A percentile compares a stretch with the other conserved stretches of the same genome.
phyloP scores from a whole-genome alignment of 805 yeast genomes.

The Debaryomyces castellii region DNA sequence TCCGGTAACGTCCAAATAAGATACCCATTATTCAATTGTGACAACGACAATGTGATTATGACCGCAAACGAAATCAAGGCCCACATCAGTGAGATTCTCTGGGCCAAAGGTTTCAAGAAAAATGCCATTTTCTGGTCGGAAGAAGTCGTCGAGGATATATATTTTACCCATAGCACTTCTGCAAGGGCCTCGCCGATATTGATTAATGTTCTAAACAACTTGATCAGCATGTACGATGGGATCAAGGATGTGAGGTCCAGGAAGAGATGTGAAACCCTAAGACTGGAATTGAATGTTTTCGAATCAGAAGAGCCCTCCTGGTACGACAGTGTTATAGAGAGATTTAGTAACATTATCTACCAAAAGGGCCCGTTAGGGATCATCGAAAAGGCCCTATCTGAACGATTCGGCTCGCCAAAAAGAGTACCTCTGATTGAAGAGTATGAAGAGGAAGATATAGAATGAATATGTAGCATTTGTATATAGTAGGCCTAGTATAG shows the following conservation, averaged over 20 bases:
- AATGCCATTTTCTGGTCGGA: slow-evolving; percentile 43
- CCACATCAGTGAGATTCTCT: slow-evolving; percentile 41
- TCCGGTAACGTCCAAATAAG: slow-evolving; percentile 20
- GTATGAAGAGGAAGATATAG: slow-evolving; percentile 41
- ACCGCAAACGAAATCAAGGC: slow-evolving; percentile 32
- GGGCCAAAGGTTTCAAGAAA: slow-evolving; percentile 38
- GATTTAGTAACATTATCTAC: slow-evolving; percentile 40
- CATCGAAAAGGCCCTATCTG: slow-evolving; percentile 37
- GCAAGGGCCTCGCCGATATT: slow-evolving; percentile 29
- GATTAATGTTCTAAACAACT: slow-evolving; percentile 28
- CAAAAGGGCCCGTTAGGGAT: slow-evolving; percentile 43
- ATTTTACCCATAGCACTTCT: slow-evolving; percentile 25
- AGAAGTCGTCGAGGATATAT: slow-evolving; percentile 38
- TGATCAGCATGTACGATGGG: slow-evolving; percentile 30
- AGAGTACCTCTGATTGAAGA: slow-evolving; percentile 38
- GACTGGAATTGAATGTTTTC: slow-evolving; percentile 21
- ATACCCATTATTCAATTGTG: slow-evolving; percentile 39
- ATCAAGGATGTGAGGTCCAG: slow-evolving; percentile 21
- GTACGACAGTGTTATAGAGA: slow-evolving; percentile 32
- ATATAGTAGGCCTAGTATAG: not conserved
- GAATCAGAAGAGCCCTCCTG: slow-evolving; percentile 26
- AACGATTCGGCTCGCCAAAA: slow-evolving; percentile 36
- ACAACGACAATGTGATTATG: slow-evolving; percentile 24
- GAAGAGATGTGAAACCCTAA: slow-evolving; percentile 27
- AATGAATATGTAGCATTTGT: slow-evolving; percentile 11